These are phyloP conservation scores for Teratosphaeria nubilosa DNA, from an alignment of 2,329 filamentous ascomycete species.

Conservation along the genomic window DNA sequence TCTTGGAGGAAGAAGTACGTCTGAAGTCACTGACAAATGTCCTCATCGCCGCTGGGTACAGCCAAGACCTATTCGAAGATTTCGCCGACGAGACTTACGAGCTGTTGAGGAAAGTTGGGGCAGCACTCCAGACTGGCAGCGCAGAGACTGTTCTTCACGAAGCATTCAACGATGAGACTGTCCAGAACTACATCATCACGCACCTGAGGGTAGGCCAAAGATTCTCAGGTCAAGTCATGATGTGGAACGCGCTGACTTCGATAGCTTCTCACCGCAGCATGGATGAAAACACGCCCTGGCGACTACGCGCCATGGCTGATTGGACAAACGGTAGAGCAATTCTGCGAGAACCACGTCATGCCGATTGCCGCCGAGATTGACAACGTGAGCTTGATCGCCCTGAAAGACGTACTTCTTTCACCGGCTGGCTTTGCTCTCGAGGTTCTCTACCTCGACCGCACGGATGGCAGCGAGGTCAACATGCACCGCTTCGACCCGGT, in stretches of 20 bases:
- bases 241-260: background rate
- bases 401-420: conserved; percentile 70
- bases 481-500: conserved; percentile 52
- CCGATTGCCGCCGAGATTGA: conserved; percentile 77
- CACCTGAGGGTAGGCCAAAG: conserved; percentile 53
- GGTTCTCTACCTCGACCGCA: conserved; percentile 84
- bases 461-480: conserved; percentile 65
- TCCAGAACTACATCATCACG: conserved; percentile 70
- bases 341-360: conserved; percentile 62
- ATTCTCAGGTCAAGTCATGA: background rate
- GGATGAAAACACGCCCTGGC: conserved; percentile 63
- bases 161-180: conserved; percentile 62
- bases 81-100: conserved; percentile 57
- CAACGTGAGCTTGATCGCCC: conserved; percentile 68
- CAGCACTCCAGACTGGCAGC: conserved; percentile 46
- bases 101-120: conserved; percentile 55
- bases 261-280: conserved; percentile 72
- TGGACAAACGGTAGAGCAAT: conserved; percentile 52
- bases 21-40: conserved; percentile 61
- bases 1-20: conserved; percentile 62
- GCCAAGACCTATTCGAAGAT: conserved; percentile 64
- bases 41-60: conserved; percentile 59
- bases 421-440: conserved; percentile 71
- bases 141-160: conserved; percentile 29
- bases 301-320: conserved; percentile 64